Evolutionary conservation across 352 stramenopile genomes (phyloP).

Genomic region (Peronospora belbahrii): DNA sequence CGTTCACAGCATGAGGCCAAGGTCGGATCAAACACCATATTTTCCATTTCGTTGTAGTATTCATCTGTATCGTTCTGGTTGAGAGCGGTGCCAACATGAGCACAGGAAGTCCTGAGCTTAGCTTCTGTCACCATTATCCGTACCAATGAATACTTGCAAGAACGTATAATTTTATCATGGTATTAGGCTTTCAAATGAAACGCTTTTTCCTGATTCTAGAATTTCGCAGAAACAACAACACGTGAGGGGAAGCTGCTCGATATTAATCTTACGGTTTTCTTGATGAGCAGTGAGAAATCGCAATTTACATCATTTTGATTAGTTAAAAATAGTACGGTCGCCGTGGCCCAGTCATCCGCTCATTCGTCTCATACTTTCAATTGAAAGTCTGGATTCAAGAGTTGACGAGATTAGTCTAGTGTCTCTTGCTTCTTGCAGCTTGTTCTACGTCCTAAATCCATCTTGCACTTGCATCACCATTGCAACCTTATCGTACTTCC

Average conservation of each 20-base stretch:
- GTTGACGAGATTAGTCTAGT: conserved; percentile 4
- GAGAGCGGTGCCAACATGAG: conserved; percentile 10
- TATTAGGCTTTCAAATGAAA: too few species aligned
- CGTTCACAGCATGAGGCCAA: conserved; percentile 60
- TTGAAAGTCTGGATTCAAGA: conserved; percentile 1
- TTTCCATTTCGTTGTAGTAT: conserved; percentile 22
- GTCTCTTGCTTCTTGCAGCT: neutral
- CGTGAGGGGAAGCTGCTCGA: neutral
- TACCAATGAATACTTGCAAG: neutral
- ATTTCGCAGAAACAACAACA: too few species aligned
- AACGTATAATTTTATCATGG: too few species aligned
- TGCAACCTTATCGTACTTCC: neutral
- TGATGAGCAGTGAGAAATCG: neutral
- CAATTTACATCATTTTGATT: neutral
- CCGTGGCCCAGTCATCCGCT: conserved; percentile 25
- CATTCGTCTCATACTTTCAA: conserved; percentile 10
- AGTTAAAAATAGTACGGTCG: conserved; percentile 11
- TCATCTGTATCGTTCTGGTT: conserved; percentile 14
- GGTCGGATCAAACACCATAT: conserved; percentile 48
- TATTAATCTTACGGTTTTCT: neutral
- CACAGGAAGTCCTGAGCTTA: conserved; percentile 2
- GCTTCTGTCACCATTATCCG: conserved; percentile 8
- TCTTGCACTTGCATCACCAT: neutral
- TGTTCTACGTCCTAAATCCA: neutral
- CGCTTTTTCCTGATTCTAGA: too few species aligned